phyloP scores from a whole-genome alignment of 495 filamentous ascomycete species.

The Aspergillus avenaceus region DNA sequence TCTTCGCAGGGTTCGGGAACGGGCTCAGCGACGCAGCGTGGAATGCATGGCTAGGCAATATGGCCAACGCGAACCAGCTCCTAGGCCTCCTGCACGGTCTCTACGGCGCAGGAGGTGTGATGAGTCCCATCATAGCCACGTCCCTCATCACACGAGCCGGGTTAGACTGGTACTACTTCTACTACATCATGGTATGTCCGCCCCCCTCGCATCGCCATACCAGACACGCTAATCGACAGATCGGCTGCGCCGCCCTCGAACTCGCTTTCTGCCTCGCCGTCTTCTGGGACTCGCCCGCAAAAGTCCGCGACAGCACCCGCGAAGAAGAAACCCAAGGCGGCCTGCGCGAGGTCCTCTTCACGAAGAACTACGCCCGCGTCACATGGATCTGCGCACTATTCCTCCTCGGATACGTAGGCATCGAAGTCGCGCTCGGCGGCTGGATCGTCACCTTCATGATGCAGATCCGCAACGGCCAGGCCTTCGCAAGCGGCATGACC shows the following conservation, averaged over 20 bases:
- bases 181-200: conserved; percentile 55
- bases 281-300: conserved; percentile 9
- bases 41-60: conserved; percentile 63
- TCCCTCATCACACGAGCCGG: conserved; percentile 47
- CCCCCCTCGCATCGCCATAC: no score
- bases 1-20: conserved; percentile 60
- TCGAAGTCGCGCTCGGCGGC: conserved; percentile 79
- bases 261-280: conserved; percentile 1
- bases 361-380: conserved; percentile 42
- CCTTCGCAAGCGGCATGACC: conserved; percentile 58
- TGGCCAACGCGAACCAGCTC: conserved; percentile 59
- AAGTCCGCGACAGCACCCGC: conserved; percentile 52
- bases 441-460: conserved; percentile 69
- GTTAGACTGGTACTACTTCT: conserved; percentile 55
- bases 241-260: conserved; percentile 7
- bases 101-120: conserved; percentile 54
- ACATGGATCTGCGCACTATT: conserved; percentile 78
- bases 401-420: conserved; percentile 74
- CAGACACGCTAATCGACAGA: background rate
- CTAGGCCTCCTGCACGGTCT: conserved; percentile 55
- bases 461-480: conserved; percentile 46
- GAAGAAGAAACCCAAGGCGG: conserved; percentile 35
- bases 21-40: conserved; percentile 59
- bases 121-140: conserved; percentile 55
- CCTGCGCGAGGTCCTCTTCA: conserved; percentile 53